phyloP scores from a whole-genome alignment of 1,284 basidiomycete genomes.

The Sanghuangporus sanghuang region DNA sequence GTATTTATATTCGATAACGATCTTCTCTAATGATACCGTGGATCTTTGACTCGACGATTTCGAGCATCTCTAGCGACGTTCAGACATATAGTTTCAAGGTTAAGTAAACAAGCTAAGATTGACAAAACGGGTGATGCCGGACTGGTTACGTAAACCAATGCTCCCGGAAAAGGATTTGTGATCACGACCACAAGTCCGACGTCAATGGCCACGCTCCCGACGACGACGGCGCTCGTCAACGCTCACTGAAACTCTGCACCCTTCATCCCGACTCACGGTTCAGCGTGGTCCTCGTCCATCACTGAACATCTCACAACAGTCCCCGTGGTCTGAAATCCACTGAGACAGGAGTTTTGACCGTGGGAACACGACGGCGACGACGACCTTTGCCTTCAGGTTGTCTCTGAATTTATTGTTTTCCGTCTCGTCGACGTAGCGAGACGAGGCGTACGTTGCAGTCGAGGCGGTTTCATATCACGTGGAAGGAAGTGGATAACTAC shows the following conservation, averaged over 20 bases:
- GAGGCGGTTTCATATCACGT: neutral
- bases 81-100: neutral
- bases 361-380: constrained; percentile 6
- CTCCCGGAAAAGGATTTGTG: neutral
- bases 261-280: neutral
- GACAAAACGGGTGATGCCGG: neutral
- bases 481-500: neutral
- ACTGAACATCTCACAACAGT: neutral
- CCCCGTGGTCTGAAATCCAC: neutral
- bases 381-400: neutral
- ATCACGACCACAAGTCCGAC: neutral
- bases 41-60: neutral
- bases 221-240: constrained; percentile 7
- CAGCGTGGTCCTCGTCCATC: neutral
- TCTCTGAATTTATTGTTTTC: neutral
- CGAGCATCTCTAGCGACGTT: no score
- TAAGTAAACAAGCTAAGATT: neutral
- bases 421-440: neutral
- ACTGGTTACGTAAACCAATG: neutral
- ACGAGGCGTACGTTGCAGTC: neutral
- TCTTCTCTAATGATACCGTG: neutral
- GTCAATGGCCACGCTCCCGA: constrained; percentile 10
- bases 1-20: neutral
- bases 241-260: neutral
- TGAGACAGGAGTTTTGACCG: neutral